Evolutionary conservation across 441 rosid species (phyloP), one percentile per base, ranked within the genome.

Genomic region (Breynia disticha): DNA sequence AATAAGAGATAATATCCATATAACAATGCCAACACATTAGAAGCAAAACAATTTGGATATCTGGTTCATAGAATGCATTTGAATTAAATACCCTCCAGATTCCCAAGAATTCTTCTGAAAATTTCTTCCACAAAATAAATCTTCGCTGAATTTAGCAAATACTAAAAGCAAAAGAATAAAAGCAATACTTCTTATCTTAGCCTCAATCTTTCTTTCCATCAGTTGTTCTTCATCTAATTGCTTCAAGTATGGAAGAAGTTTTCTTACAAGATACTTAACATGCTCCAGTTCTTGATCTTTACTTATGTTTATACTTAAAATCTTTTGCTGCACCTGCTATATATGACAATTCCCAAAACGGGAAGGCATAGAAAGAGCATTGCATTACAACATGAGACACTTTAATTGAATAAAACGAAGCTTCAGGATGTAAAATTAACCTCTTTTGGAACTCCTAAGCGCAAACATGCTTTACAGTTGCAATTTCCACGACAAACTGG

Each of bases 401-500:
- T 37, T 20, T n/a, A 5, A 32, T 35, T 32, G 16, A 35, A 32
- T 11, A 4, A 24, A 52, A 38, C 22, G 56, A 20, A 2, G 48
- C 18, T 32, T 37, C 18, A 60, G 19, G 15, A 41, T 8, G 35
- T 10, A 55, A 57, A 16, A 60, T 73, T 46, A 24, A 72, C 85
- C 16, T 56, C 21, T 7, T 19, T 35, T 10, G 64, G 56, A 12
- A 66, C 68, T 57, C 70, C 75, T 44, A 65, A 21, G 21, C 86
- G 80, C 69, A 84, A 66, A 69, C 91, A 84, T 38, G 82, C 63
- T 68, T 81, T 81, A 65, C 93, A 84, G 58, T 79, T 81, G 69
- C 93, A 81, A 62, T 75, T 84, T 17, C 53, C 46, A 2, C 60
- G 67, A 58, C 93, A 81, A 69, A 81, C 61, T 16, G 93, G 93